Evolutionary conservation across 2,329 filamentous ascomycete genomes (phyloP).

Genomic region (Tetracladium maxilliforme): DNA sequence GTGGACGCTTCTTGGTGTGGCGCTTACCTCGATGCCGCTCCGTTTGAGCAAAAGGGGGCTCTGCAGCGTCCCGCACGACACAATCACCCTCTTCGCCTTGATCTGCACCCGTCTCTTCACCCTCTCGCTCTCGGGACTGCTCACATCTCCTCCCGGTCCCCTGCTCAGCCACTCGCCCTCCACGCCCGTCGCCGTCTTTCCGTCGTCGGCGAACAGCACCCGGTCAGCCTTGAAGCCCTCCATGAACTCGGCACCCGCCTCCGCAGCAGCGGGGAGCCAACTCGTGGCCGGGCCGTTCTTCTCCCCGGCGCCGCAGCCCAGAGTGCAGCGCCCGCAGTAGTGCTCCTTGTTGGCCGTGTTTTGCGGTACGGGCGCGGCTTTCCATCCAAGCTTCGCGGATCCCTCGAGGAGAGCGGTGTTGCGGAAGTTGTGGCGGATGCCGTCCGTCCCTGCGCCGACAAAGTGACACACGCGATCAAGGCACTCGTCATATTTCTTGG

Average conservation of each 20-base stretch:
- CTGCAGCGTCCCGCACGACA: slow-evolving; percentile 64
- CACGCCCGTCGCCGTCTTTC: slow-evolving; percentile 49
- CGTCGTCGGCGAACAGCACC: slow-evolving; percentile 48
- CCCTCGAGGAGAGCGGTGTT: slow-evolving; percentile 66
- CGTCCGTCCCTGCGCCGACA: slow-evolving; percentile 58
- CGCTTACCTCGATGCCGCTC: slow-evolving; percentile 57
- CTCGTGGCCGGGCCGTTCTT: slow-evolving; percentile 69
- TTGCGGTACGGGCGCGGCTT: slow-evolving; percentile 55
- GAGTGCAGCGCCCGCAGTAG: slow-evolving; percentile 51
- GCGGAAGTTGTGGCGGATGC: slow-evolving; percentile 56
- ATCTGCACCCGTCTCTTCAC: slow-evolving; percentile 49
- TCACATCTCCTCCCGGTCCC: slow-evolving; percentile 43
- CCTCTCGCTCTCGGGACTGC: slow-evolving; percentile 30
- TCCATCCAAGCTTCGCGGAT: slow-evolving; percentile 57
- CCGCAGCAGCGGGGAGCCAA: slow-evolving; percentile 68
- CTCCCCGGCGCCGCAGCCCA: slow-evolving; percentile 48
- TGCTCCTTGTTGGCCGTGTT: slow-evolving; percentile 65
- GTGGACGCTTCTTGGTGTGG: too few relatives aligned
- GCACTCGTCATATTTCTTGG: slow-evolving; percentile 59
- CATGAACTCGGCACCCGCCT: slow-evolving; percentile 64
- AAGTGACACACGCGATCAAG: slow-evolving; percentile 65
- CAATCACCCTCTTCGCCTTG: slow-evolving; percentile 65
- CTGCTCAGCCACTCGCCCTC: slow-evolving; percentile 62
- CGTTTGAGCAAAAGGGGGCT: slow-evolving; percentile 63
- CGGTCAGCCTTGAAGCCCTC: slow-evolving; percentile 66